Evolutionary conservation across 2,329 filamentous ascomycete genomes (phyloP).

Genomic region (Chaetothyriales sp.): DNA sequence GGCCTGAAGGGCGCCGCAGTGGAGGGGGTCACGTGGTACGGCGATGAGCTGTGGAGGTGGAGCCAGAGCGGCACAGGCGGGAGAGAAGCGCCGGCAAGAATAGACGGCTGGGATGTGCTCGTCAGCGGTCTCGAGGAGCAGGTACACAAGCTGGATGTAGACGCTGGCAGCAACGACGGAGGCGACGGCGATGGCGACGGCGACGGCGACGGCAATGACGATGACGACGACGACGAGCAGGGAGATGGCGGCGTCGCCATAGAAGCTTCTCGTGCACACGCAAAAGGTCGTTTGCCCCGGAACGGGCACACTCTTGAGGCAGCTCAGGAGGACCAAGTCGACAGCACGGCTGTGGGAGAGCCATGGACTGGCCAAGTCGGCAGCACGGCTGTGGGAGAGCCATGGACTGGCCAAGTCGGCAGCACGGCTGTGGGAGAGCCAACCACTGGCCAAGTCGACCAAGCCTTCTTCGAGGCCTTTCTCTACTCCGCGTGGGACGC

Average conservation of each 20-base stretch:
- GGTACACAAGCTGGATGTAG: conserved; percentile 16
- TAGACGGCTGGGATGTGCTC: conserved; percentile 39
- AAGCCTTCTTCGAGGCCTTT: conserved; percentile 51
- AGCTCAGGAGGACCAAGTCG: conserved; percentile 19
- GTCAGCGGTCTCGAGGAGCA: conserved; percentile 19
- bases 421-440: conserved; percentile 37
- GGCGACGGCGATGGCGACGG: conserved; percentile 30
- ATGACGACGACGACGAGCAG: conserved; percentile 28
- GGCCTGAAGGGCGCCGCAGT: conserved; percentile 53
- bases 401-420: conserved; percentile 28
- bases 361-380: conserved; percentile 53
- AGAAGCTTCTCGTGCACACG: conserved; percentile 20
- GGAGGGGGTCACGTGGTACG: conserved; percentile 52
- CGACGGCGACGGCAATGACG: conserved; percentile 29
- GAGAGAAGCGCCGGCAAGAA: conserved; percentile 36
- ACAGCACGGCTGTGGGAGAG: conserved; percentile 33
- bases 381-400: conserved; percentile 35
- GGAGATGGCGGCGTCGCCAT: conserved; percentile 34
- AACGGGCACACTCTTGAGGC: conserved; percentile 1
- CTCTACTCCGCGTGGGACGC: conserved; percentile 49
- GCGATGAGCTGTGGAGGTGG: conserved; percentile 57
- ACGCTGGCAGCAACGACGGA: conserved; percentile 24
- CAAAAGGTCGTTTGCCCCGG: background rate
- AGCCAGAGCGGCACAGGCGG: conserved; percentile 42
- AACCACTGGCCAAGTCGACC: conserved; percentile 52